phyloP scores from a whole-genome alignment of 2,329 filamentous ascomycete species.

The Mariannaea elegans region DNA sequence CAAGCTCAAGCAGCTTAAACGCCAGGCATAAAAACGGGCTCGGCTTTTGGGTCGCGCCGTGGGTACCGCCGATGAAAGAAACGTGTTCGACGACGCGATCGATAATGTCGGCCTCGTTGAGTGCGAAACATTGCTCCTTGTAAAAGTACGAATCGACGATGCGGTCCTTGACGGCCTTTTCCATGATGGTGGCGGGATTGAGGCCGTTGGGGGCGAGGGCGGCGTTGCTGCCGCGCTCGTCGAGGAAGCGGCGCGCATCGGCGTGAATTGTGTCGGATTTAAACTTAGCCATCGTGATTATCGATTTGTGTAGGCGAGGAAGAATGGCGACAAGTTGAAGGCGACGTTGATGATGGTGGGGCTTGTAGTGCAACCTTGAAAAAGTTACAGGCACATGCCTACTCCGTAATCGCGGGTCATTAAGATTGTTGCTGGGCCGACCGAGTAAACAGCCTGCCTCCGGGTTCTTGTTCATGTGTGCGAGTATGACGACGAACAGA shows the following conservation, averaged over 20 bases:
- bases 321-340: conserved; percentile 10
- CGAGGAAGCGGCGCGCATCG: conserved; percentile 83
- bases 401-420: conserved; percentile 29
- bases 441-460: conserved; percentile 35
- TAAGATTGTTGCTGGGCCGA: conserved; percentile 59
- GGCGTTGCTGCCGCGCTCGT: conserved; percentile 85
- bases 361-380: conserved; percentile 23
- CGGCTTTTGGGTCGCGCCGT: conserved; percentile 83
- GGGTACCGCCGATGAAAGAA: conserved; percentile 85
- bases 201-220: conserved; percentile 83
- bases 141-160: conserved; percentile 97
- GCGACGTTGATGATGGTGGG: conserved; percentile 2
- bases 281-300: conserved; percentile 45
- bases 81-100: conserved; percentile 89
- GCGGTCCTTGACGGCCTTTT: conserved; percentile 93
- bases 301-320: conserved; percentile 8
- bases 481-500: conserved; percentile 29
- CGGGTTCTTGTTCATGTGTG: not conserved
- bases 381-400: conserved; percentile 19
- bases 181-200: conserved; percentile 94
- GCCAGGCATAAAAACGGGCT: conserved; percentile 93
- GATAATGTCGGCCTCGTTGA: conserved; percentile 85
- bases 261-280: conserved; percentile 71
- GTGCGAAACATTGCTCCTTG: conserved; percentile 97
- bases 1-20: conserved; percentile 92